phyloP scores from a whole-genome alignment of 495 filamentous ascomycete genomes.

The Xylaria venustula region DNA sequence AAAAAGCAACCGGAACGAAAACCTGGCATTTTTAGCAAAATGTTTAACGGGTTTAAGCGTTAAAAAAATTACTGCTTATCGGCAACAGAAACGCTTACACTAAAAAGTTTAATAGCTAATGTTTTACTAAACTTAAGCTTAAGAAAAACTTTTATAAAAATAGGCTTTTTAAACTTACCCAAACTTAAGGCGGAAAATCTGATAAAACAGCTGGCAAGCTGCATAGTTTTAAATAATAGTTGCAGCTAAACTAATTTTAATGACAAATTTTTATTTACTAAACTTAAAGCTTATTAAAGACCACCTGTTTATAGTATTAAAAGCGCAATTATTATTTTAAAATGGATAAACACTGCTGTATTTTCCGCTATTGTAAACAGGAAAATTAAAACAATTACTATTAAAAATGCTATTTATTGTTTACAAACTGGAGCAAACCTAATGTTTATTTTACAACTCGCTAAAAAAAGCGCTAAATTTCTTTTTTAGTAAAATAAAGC shows the following conservation, averaged over 20 bases:
- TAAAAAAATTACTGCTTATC: background rate
- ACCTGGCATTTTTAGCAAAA: background rate
- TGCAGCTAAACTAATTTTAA: background rate
- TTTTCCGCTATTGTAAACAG: background rate
- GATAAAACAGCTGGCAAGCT: background rate
- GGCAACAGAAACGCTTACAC: background rate
- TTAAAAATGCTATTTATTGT: background rate
- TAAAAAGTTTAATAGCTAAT: background rate
- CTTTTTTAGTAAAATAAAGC: background rate
- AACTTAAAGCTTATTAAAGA: background rate
- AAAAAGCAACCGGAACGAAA: background rate
- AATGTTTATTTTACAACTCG: background rate
- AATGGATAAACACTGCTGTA: background rate
- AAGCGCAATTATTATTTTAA: background rate
- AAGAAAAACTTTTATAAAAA: background rate
- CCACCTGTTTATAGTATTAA: background rate
- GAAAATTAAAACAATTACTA: background rate
- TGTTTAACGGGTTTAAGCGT: background rate
- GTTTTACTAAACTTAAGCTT: background rate
- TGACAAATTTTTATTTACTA: background rate
- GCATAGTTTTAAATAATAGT: background rate
- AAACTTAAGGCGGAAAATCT: background rate
- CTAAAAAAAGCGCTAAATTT: background rate
- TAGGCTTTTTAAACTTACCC: background rate
- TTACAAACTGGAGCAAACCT: background rate